Evolutionary conservation across 306 rosid species (phyloP).

Genomic region (Acacia melanoxylon): DNA sequence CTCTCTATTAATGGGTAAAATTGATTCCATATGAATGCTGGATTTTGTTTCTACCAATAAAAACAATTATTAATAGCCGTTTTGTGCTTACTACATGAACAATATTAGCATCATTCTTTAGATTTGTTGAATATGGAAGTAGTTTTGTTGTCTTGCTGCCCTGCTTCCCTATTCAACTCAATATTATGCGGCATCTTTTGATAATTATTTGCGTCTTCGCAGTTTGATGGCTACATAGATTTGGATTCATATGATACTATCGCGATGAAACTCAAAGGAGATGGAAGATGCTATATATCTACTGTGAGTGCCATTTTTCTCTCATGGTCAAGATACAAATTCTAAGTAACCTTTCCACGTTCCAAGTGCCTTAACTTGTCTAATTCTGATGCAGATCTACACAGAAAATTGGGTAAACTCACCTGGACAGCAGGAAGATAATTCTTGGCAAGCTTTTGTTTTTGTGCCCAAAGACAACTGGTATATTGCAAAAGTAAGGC

Average conservation of each 20-base stretch:
- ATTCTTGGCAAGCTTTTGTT: slow-evolving; percentile 67
- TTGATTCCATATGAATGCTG: not conserved
- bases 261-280: slow-evolving; percentile 2
- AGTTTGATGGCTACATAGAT: not conserved
- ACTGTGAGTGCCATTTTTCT: not conserved
- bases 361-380: not conserved
- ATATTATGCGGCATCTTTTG: not conserved
- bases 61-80: not conserved
- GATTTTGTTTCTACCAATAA: not conserved
- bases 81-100: not conserved
- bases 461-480: slow-evolving; percentile 60
- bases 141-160: not conserved
- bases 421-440: slow-evolving; percentile 68
- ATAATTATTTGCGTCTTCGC: not conserved
- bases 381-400: not conserved
- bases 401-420: slow-evolving; percentile 40
- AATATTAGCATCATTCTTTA: not conserved
- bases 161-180: not conserved
- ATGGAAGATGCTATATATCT: slow-evolving; percentile 3
- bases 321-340: not conserved
- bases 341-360: not conserved
- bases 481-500: slow-evolving; percentile 42
- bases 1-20: not conserved
- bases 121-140: not conserved
- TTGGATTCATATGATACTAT: not conserved